Evolutionary conservation across 2,329 filamentous ascomycete genomes (phyloP).

Genomic region (Fusarium incarnatum): DNA sequence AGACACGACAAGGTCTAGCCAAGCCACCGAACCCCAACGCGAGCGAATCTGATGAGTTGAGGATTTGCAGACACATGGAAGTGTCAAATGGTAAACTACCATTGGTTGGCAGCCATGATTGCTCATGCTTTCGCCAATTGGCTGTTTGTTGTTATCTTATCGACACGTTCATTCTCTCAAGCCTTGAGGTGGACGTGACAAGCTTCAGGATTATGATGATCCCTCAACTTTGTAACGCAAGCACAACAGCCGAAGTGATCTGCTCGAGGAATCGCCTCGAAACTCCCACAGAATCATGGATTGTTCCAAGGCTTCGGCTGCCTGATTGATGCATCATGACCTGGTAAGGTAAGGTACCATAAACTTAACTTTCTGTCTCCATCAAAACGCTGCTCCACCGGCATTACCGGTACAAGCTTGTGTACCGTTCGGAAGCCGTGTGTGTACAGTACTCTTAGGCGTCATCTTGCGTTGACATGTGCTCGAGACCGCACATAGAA

Average conservation of each 20-base stretch:
- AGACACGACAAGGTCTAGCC: slow-evolving; percentile 33
- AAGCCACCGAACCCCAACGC: slow-evolving; percentile 42
- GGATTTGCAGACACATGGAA: slow-evolving; percentile 30
- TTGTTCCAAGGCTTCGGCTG: slow-evolving; percentile 30
- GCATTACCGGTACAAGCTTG: background rate
- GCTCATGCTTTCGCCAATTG: slow-evolving; percentile 29
- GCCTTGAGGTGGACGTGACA: slow-evolving; percentile 1
- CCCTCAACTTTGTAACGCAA: background rate
- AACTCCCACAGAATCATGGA: slow-evolving; percentile 26
- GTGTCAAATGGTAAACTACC: slow-evolving; percentile 28
- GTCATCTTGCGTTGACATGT: background rate
- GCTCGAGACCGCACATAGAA: background rate
- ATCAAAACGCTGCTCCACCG: slow-evolving; percentile 33
- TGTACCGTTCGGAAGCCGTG: slow-evolving; percentile 26
- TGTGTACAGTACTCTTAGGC: slow-evolving; percentile 9
- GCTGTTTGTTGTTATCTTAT: slow-evolving; percentile 29
- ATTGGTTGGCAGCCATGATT: slow-evolving; percentile 21
- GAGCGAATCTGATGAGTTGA: slow-evolving; percentile 37
- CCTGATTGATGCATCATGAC: slow-evolving; percentile 27
- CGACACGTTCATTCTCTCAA: background rate
- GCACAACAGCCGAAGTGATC: slow-evolving; percentile 14
- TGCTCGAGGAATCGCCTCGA: slow-evolving; percentile 22
- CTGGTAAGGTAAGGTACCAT: slow-evolving; percentile 30
- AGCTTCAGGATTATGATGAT: slow-evolving; percentile 9
- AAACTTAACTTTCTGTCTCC: slow-evolving; percentile 32